phyloP scores from a whole-genome alignment of 1,284 basidiomycete species.

The Prillingera fragicola region DNA sequence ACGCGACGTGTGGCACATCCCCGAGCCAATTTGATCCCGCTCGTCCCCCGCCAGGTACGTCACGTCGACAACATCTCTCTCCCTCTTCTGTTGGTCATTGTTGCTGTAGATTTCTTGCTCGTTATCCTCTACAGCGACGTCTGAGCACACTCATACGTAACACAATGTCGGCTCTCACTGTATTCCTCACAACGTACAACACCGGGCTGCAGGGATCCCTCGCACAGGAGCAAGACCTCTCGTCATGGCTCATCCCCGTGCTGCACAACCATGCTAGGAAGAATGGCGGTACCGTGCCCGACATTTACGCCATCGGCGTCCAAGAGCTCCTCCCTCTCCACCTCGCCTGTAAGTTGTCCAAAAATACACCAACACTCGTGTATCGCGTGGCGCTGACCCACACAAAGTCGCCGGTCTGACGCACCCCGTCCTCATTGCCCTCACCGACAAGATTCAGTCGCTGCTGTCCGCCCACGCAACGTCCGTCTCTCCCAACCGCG shows the following conservation, averaged over 20 bases:
- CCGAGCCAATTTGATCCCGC: not conserved
- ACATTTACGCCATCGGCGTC: constrained; percentile 88
- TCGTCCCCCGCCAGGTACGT: too few species aligned
- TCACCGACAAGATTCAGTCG: constrained; percentile 40
- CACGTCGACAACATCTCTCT: not conserved
- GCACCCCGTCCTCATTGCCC: constrained; percentile 28
- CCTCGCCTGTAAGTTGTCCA: constrained; percentile 43
- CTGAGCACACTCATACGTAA: not conserved
- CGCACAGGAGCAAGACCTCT: constrained; percentile 43
- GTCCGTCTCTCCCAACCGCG: constrained; percentile 25
- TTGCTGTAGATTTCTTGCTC: too few species aligned
- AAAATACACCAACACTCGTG: constrained; percentile 6
- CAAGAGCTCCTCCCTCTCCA: constrained; percentile 77
- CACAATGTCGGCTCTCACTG: constrained; percentile 34
- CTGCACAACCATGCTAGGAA: constrained; percentile 30
- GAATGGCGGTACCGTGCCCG: constrained; percentile 46
- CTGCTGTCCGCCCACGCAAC: constrained; percentile 42
- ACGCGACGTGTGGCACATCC: constrained; percentile 1
- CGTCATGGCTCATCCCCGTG: constrained; percentile 46
- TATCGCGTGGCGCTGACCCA: constrained; percentile 8
- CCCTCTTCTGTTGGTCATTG: too few species aligned
- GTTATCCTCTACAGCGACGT: not conserved
- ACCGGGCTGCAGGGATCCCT: constrained; percentile 45
- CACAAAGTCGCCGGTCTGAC: constrained; percentile 37
- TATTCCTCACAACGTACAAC: constrained; percentile 49